These are phyloP conservation scores for Lachancea meyersii DNA, from an alignment of 805 yeast species.

Conservation along the genomic window DNA sequence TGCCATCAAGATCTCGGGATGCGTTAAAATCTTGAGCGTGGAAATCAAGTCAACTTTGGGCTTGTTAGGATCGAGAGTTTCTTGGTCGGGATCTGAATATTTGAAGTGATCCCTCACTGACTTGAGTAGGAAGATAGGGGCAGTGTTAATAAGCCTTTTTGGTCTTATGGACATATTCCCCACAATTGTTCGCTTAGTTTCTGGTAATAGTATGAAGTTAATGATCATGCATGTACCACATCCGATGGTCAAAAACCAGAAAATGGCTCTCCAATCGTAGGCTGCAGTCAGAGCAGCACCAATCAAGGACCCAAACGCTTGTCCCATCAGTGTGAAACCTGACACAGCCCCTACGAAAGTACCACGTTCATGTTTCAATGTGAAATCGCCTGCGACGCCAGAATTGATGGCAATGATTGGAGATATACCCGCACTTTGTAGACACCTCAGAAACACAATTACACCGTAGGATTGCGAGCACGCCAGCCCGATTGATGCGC, in stretches of 20 bases:
- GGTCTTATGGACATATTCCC: constrained; percentile 71
- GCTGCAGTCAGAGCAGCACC: constrained; percentile 41
- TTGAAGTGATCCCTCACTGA: constrained; percentile 20
- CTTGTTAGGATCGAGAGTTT: constrained; percentile 22
- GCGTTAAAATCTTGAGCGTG: constrained; percentile 40
- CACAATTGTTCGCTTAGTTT: constrained; percentile 62
- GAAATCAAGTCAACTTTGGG: constrained; percentile 30
- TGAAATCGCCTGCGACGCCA: constrained; percentile 69
- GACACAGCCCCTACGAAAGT: constrained; percentile 57
- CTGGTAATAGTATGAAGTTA: constrained; percentile 49
- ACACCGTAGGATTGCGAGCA: constrained; percentile 50
- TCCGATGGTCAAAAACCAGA: constrained; percentile 65
- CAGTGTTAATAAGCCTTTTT: constrained; percentile 33
- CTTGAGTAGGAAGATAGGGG: constrained; percentile 38
- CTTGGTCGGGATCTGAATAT: constrained; percentile 27
- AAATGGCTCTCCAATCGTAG: constrained; percentile 68
- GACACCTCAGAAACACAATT: constrained; percentile 55
- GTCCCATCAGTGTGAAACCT: constrained; percentile 64
- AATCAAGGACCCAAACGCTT: constrained; percentile 69
- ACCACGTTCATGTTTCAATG: constrained; percentile 61
- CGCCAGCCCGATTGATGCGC: constrained; percentile 63
- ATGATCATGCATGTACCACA: constrained; percentile 41
- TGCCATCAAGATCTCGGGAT: constrained; percentile 42
- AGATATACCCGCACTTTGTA: constrained; percentile 69
- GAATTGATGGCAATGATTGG: constrained; percentile 64